Base-by-base conservation (phyloP, 768 basidiomycete genomes). In the Kwoniella dejecticola region DNA sequence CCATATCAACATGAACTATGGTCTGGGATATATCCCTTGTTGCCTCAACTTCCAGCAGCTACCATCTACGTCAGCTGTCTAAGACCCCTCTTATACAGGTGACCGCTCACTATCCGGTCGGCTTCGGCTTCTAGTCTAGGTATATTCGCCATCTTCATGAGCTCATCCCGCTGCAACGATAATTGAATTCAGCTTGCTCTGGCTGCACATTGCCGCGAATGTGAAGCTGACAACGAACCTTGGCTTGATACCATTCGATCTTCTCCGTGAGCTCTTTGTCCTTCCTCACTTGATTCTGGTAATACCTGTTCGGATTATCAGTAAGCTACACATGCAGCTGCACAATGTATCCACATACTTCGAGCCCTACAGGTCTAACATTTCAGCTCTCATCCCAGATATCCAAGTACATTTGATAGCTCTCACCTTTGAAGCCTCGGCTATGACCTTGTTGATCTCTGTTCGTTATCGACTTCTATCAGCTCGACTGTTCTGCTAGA, bases 1-100 rank as follows among this genome's bases (percentile, higher is more conserved):
- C 95, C 86, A 94, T 92, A 72, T 99, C 96, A 29, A 96, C 87
- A 74, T 98, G 93, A 4, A 97, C 89, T 62, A 99, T 90, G 19
- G 80, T 84, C 77, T 94, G 90, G 2, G 84, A 84, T 27, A 97
- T 80, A 75, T 97, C 92, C 46, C 93, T 81, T 50, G 85, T 82
- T 1, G 82, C 79, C 76, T 95, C 91, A 3, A 95, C 81, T 62
- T 89, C 86, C 19, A 81, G 79, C 3, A 94, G 67, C 78, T 80
- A 4, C 52, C 33, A 31, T 24, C 50, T 19, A 52, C 19, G 33
- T 36, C 15, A 7, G 33, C 33, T 36, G 15, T 36, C 7, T n/a
- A n/a, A n/a, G n/a, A n/a, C n/a, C n/a, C n/a, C n/a, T n/a, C 33
- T 36, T 7, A 7, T 36, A 36, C 15, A 7, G 7, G 15, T 15